Evolutionary conservation across 345 rosid species (phyloP).

Genomic region (Salix udensis): DNA sequence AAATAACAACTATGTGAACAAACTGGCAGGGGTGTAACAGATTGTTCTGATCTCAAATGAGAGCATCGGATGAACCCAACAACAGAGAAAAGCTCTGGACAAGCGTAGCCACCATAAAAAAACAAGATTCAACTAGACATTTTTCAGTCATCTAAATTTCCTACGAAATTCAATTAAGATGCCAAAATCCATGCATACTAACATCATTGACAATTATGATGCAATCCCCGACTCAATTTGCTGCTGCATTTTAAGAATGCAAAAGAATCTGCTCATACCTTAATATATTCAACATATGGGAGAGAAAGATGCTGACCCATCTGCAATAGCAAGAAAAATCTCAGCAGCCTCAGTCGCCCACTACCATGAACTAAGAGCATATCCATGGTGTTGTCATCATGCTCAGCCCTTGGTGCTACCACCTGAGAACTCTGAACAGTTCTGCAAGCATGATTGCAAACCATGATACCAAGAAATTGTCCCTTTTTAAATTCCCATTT

Average conservation of each 20-base stretch:
- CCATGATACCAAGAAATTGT: conserved; percentile 80
- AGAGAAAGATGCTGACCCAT: conserved; percentile 83
- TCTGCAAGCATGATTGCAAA: conserved; percentile 96
- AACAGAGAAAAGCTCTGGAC: neutral
- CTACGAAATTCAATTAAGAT: neutral
- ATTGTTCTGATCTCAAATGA: neutral
- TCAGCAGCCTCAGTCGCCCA: conserved; percentile 75
- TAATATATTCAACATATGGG: conserved; percentile 90
- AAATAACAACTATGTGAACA: neutral
- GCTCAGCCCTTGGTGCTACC: conserved; percentile 90
- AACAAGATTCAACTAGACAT: neutral
- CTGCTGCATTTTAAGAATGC: neutral
- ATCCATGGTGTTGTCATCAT: conserved; percentile 82
- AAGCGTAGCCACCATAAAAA: neutral
- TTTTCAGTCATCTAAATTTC: neutral
- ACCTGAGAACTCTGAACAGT: conserved; percentile 95
- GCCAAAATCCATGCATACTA: neutral
- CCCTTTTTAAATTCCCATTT: conserved; percentile 79
- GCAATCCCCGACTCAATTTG: neutral
- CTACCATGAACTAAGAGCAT: conserved; percentile 85
- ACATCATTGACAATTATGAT: neutral
- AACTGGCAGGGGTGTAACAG: neutral
- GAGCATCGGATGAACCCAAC: neutral
- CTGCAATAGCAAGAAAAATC: conserved; percentile 83
- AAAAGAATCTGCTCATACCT: conserved; percentile 46